A percentile compares a stretch with the other conserved stretches of the same genome.
These are phyloP conservation scores for Arbutus unedo DNA, from an alignment of 148 eudicot species.

Conservation along the genomic window DNA sequence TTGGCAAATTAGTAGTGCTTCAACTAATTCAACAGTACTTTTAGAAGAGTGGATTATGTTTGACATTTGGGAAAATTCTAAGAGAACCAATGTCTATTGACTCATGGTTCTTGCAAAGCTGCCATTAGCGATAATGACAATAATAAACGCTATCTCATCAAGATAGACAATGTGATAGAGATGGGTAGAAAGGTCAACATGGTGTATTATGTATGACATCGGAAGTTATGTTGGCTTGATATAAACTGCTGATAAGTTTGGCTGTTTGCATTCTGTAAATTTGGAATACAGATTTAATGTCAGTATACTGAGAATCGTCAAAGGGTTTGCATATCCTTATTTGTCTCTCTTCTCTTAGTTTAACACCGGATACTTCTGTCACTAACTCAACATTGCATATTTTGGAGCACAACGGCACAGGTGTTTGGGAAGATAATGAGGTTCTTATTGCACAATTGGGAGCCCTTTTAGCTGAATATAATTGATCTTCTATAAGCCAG, in stretches of 20 bases:
- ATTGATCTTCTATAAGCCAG: not conserved
- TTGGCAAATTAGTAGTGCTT: not conserved
- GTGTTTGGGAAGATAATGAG: not conserved
- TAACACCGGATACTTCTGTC: not conserved
- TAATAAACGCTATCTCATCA: not conserved
- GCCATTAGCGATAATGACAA: not conserved
- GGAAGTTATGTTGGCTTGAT: not conserved
- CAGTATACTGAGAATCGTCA: not conserved
- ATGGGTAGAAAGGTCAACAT: not conserved
- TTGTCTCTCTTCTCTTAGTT: not conserved
- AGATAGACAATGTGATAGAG: not conserved
- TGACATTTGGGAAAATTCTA: not conserved
- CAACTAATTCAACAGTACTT: not conserved
- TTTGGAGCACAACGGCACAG: not conserved
- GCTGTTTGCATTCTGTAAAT: not conserved
- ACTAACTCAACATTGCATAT: not conserved
- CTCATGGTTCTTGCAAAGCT: not conserved
- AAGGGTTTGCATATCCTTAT: not conserved
- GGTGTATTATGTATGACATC: not conserved
- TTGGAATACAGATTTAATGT: not conserved
- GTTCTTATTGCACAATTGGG: not conserved
- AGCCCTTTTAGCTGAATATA: not conserved
- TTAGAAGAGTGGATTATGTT: not conserved
- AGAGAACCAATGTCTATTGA: not conserved
- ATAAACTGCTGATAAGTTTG: not conserved